A percentile compares a stretch with the other conserved stretches of the same genome.
Conservation (phyloP, 2,329 filamentous ascomycete species). For the Blumeria hordei region DNA sequence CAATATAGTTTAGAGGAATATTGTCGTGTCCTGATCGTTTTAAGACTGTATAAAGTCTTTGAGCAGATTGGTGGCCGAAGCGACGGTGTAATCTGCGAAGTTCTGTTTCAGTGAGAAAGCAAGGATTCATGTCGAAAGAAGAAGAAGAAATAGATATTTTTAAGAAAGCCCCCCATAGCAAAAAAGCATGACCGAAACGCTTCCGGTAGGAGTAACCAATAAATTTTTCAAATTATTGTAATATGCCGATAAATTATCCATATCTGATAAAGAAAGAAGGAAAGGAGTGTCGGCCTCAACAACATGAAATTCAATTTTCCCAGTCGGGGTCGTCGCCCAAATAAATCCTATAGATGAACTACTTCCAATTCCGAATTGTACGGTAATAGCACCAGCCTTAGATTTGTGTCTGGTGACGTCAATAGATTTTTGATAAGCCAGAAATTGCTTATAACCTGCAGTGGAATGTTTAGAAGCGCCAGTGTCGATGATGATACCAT, state of each 20-base stretch:
- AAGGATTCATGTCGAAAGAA: background rate
- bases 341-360: background rate
- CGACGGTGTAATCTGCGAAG: background rate
- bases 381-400: background rate
- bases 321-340: background rate
- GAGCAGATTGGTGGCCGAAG: background rate
- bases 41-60: background rate
- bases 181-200: background rate
- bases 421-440: background rate
- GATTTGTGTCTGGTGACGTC: background rate
- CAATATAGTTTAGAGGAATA: background rate
- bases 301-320: background rate
- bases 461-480: constrained; percentile 1
- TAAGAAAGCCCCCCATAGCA: background rate
- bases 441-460: background rate
- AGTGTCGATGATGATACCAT: constrained; percentile 1
- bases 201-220: background rate
- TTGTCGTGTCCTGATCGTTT: background rate
- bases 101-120: background rate
- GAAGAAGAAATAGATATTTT: background rate
- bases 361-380: background rate
- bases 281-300: background rate
- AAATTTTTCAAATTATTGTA: background rate
- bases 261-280: background rate
- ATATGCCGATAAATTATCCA: background rate